Base-by-base conservation (phyloP, 1,139 yeast species). In the Lodderomyces theae region DNA sequence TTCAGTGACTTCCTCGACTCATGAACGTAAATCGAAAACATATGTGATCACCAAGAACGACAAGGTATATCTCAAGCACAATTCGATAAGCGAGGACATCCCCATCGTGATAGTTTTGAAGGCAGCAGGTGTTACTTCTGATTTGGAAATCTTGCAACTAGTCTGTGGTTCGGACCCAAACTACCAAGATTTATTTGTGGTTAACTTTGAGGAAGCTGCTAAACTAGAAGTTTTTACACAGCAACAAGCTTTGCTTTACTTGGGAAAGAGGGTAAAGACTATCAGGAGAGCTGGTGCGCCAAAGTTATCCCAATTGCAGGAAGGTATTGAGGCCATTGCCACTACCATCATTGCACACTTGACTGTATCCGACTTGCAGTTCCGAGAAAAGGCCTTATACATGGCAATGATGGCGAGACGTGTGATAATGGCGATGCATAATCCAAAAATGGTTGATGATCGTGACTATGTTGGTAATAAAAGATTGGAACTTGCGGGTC, bases 381-480 rank as follows among this genome's bases (percentile, higher is more conserved):
- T 92, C 69, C 78, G 95, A 50, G 97, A 89, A 61, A 92, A 92
- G 65, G 96, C 97, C 0, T 66, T 94, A 33, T 92, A 92, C 59
- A 82, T 92, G 51, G 97, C 97, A 6, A 82, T 88, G 63, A 92
- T 94, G 98, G 86, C 98, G 1, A 79, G 98, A 60, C 78, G 97
- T 56, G 97, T 92, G 3, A 76, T 92, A 22, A 87, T 88, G 95
- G 89, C 98, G 4, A 88, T 92, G 83, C 83, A 87, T 50, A 86
- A 92, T 58, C 95, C 97, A 4, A 82, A 83, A 52, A 83, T 89
- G 86, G 96, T 94, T 23, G 98, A 92, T 57, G 98, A 94, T 64
- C 80, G 98, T 65, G 98, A 94, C 69, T 92, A 92, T 57, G 98
- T 94, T 34, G 98, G 99, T 70, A 92, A 92, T 66, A 92, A 92